Evolutionary conservation across 768 basidiomycete species (phyloP), one percentile per base, ranked within the genome.

Genomic region (Collybiopsis confluens): DNA sequence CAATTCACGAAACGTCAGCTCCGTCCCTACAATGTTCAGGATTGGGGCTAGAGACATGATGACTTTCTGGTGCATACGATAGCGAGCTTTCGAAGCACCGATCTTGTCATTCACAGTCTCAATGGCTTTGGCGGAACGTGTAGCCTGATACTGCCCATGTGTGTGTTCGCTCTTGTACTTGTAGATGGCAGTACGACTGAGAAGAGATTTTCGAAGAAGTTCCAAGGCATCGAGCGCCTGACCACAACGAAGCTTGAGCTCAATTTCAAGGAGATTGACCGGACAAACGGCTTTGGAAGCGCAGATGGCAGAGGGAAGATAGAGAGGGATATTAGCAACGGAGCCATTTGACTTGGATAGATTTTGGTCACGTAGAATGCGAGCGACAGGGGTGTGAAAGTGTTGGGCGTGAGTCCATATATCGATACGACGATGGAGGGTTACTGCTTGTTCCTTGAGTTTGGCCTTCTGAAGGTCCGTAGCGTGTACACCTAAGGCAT

Each of bases 181-280:
- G 41, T 55, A 66, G 42, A 73, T 56, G 27, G 67, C 64, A 0
- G 66, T 57, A 0, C 59, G 54, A 10, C 70, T 54, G 1, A 68
- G 62, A 2, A 75, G 65, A 15, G 59, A 52, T 2, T 56, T 55
- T 0, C 67, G 64, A 15, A 76, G 28, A 1, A 65, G 57, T 3
- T 68, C 53, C 1, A 76, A 58, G 0, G 57, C 41, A 7, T 63
- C 66, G 16, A 64, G 48, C 1, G 65, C 70, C 49, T 72, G 68
- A 0, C 64, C 68, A 23, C 54, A 55, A 0, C 69, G 64, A 2
- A 70, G 56, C 0, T 60, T 18, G 54, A 58, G 65, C 56, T 73
- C 70, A 44, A 62, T 59, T 2, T 58, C 40, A 6, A 58, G 28
- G 1, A 65, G 54, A 4, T 54, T 33, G 28, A 52, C 56, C 16